Evolutionary conservation across 345 rosid genomes (phyloP), one percentile per base, ranked within the genome.

Genomic region (Acer yangbiense): DNA sequence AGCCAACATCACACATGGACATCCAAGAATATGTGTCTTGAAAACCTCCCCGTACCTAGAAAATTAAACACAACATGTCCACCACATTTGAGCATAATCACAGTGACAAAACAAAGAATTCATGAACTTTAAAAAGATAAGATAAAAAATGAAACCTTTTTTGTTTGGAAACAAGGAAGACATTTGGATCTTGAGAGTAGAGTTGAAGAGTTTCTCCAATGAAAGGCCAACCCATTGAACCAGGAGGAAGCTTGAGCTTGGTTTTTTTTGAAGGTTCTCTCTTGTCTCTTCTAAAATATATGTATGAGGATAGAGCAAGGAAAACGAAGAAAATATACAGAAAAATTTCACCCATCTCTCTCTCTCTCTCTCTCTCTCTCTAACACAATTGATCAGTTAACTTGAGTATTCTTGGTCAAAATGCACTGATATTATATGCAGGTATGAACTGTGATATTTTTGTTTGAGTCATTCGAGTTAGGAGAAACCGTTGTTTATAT

Each of bases 1-100:
- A 0, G 96, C 93, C 84, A 95, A 84, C 98, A 93, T 93, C 62
- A 92, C 93, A 82, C 97, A 87, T 29, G 97, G 99, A 76, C 97
- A 95, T 18, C 99, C 99, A 9, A 95, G 84, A 76, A 95, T 85
- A 80, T 91, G 92, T 32, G 92, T 93, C 87, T 93, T 93, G 93
- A 95, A 95, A 70, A 95, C 91, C 87, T 94, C 94, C 27, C 99
- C 98, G 41, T 92, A 89, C 78, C 98, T 93, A 63, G 39, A 35
- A 35, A 35, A 35, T 35, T 35, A 54, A 75, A 43, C 57, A 23
- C 68, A 23, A 65, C 65, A 68, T 54, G 77, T 20, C 71, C 63
- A 41, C 18, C 68, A 23, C 71, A 68, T 71, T 48, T 68, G 57
- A 57, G 44, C 55, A 21, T 58, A 65, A n/a, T 3, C 67, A 62